These are phyloP conservation scores for Climacium dendroides DNA, from an alignment of 225 moss, liverwort and hornwort genomes.

Conservation along the genomic window DNA sequence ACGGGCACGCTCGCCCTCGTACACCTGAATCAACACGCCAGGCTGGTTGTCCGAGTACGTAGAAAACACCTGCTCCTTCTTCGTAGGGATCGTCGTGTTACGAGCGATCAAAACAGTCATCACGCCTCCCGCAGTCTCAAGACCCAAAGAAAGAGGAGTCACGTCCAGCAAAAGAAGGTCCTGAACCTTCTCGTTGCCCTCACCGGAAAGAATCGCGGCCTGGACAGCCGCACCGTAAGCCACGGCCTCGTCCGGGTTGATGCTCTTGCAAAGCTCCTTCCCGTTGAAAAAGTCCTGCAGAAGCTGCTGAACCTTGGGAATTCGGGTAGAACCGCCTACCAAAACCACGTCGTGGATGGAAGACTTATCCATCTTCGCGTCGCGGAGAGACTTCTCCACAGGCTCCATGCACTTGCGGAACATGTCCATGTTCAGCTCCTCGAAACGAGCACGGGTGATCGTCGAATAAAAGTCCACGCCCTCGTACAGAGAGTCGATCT, in stretches of 20 bases:
- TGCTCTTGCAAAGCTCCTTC: slow-evolving; percentile 25
- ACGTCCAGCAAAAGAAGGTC: slow-evolving; percentile 13
- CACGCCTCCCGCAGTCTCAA: slow-evolving; percentile 8
- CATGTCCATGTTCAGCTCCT: slow-evolving; percentile 27
- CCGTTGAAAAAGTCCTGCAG: slow-evolving; percentile 21
- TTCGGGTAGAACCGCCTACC: slow-evolving; percentile 18
- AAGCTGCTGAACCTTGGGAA: slow-evolving; percentile 27
- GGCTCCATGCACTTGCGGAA: slow-evolving; percentile 20
- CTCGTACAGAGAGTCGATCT: slow-evolving; percentile 19
- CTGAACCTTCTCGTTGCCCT: slow-evolving; percentile 36
- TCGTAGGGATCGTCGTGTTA: slow-evolving; percentile 23
- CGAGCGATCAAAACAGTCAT: slow-evolving; percentile 19
- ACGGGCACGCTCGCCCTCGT: slow-evolving; percentile 12
- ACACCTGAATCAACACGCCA: slow-evolving; percentile 24
- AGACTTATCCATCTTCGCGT: slow-evolving; percentile 13
- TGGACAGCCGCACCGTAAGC: slow-evolving; percentile 19
- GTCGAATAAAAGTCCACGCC: slow-evolving; percentile 18
- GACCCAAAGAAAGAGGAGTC: not conserved
- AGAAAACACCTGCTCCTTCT: slow-evolving; percentile 13
- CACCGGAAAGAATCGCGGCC: not conserved
- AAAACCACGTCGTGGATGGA: slow-evolving; percentile 9
- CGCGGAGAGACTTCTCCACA: not conserved
- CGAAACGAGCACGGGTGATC: not conserved
- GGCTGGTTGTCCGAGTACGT: slow-evolving; percentile 25
- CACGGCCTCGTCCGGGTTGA: slow-evolving; percentile 23